phyloP scores from a whole-genome alignment of 2,329 filamentous ascomycete species.

The Fusarium verrucosum region DNA sequence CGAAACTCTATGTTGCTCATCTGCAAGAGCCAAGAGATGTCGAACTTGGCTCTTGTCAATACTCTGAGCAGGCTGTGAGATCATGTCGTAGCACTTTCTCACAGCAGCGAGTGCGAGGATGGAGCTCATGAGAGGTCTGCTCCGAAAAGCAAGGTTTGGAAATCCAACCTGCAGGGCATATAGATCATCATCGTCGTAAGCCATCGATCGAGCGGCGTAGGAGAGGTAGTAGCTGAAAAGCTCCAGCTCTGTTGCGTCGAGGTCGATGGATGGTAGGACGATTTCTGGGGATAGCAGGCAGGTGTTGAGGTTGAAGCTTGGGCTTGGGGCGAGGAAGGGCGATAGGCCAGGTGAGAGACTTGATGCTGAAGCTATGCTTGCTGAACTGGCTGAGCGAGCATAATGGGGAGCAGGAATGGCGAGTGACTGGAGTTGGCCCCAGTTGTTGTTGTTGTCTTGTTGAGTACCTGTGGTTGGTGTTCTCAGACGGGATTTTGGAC shows the following conservation, averaged over 20 bases:
- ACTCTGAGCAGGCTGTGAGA: not conserved
- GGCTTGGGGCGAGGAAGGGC: not conserved
- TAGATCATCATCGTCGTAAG: conserved; percentile 51
- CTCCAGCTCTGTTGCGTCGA: conserved; percentile 47
- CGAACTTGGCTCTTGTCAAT: conserved; percentile 8
- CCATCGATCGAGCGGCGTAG: conserved; percentile 51
- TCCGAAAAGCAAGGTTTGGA: conserved; percentile 53
- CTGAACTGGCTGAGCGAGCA: not conserved
- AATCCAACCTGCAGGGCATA: conserved; percentile 55
- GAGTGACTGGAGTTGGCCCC: conserved; percentile 1
- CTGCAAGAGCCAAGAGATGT: conserved; percentile 44
- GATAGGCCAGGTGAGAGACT: conserved; percentile 3
- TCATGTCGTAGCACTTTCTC: conserved; percentile 51
- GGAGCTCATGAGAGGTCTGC: conserved; percentile 53
- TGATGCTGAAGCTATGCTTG: not conserved
- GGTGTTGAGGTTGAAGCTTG: not conserved
- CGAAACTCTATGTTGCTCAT: conserved; percentile 51
- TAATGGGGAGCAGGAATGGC: not conserved
- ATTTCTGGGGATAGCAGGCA: not conserved
- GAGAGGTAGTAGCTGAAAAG: conserved; percentile 54
- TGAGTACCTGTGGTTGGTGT: not conserved
- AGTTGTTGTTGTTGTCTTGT: not conserved
- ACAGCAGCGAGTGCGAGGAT: conserved; percentile 54
- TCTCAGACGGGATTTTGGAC: not conserved
- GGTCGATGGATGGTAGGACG: not conserved